Base-by-base conservation (phyloP, 129 eudicot genomes). In the Flaveria sonorensis region DNA sequence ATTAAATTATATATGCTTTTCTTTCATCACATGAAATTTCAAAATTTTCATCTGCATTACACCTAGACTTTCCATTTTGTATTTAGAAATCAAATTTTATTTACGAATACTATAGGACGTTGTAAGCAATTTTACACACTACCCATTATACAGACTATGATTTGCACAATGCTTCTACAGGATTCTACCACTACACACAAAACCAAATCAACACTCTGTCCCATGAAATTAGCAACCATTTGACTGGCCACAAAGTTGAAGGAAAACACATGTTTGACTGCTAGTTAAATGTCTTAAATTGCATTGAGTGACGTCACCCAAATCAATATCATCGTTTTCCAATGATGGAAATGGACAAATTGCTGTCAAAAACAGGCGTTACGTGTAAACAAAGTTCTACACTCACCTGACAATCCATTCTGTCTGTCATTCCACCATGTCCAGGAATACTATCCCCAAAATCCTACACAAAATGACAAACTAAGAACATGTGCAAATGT, bases 381-480 rank as follows among this genome's bases (percentile, higher is more conserved):
- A 75, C 32, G 63, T 30, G 50, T 30, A 64, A 52, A 77, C 14
- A 14, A 51, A 18, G 19, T 5, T 66, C 1, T 23, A 3, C 12
- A 42, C 85, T 65, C 71, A 94, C 98, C 92, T 91, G 98, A 77
- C 98, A 91, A 81, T 94, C 98, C 98, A 94, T 94, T 87, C 98
- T 83, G 82, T 91, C 98, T 21, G 98, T 94, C 72, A 94, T 94
- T 64, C 98, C 98, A 75, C 98, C 98, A 79, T 91, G 98, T 30
- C 98, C 99, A 80, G 98, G 98, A 81, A 94, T 94, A 68, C 98
- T 94, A 70, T 94, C 98, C 72, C 98, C 98, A 77, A 94, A 94
- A 83, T 94, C 98, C 98, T 94, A 84, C 36, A 81, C 32, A n/a
- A 75, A 48, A 26, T 21, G 30, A 63, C 39, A 65, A 39, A 15